Percentiles rank a stretch among this genome's conserved stretches.
These are phyloP conservation scores for Apocynum venetum DNA, from an alignment of 257 asterid species.

Conservation along the genomic window DNA sequence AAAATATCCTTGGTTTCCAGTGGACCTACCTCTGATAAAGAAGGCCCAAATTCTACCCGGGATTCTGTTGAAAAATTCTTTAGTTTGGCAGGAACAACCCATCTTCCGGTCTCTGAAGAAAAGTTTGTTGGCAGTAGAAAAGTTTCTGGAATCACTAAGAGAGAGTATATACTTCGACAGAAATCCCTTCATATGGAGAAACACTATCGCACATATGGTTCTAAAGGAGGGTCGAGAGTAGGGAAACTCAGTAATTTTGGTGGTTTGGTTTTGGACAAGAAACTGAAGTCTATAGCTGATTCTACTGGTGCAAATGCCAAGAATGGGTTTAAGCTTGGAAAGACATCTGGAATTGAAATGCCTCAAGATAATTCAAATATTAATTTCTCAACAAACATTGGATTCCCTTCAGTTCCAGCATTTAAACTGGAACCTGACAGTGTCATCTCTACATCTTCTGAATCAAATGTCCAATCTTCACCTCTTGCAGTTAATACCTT, in stretches of 20 bases:
- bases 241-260: conserved; percentile 58
- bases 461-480: conserved; percentile 35
- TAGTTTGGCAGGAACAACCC: conserved; percentile 46
- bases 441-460: conserved; percentile 31
- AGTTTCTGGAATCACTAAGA: conserved; percentile 65
- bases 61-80: conserved; percentile 46
- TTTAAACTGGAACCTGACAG: conserved; percentile 40
- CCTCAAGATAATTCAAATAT: conserved; percentile 37
- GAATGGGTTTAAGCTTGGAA: conserved; percentile 42
- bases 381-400: conserved; percentile 36
- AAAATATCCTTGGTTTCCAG: conserved; percentile 30
- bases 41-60: conserved; percentile 32
- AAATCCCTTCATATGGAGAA: conserved; percentile 73
- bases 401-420: conserved; percentile 44
- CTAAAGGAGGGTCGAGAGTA: conserved; percentile 52
- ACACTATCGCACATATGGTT: conserved; percentile 56
- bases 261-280: conserved; percentile 70
- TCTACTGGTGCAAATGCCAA: conserved; percentile 48
- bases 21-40: conserved; percentile 43
- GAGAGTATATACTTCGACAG: conserved; percentile 70
- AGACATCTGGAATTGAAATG: conserved; percentile 38
- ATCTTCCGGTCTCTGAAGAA: conserved; percentile 43
- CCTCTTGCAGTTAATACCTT: conserved; percentile 36
- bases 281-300: conserved; percentile 65
- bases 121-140: conserved; percentile 61